Evolutionary conservation across 2,329 filamentous ascomycete genomes (phyloP).

Genomic region (Nothomitra cinnamomea): DNA sequence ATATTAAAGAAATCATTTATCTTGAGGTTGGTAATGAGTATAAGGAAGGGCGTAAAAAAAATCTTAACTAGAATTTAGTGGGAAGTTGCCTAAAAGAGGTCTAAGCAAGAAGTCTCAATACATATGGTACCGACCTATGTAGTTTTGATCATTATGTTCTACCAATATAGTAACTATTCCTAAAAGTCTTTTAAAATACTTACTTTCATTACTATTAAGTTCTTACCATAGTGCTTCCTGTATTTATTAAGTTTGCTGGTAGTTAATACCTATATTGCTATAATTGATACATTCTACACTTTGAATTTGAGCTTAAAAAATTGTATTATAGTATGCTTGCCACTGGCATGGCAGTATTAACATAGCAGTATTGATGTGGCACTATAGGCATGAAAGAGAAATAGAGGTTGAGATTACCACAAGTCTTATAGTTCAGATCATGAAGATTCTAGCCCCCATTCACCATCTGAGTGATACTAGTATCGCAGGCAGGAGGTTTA

Average conservation of each 20-base stretch:
- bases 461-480: too few relatives aligned
- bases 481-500: too few relatives aligned
- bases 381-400: too few relatives aligned
- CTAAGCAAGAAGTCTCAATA: not conserved
- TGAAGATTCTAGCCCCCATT: too few relatives aligned
- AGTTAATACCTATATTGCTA: too few relatives aligned
- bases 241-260: not conserved
- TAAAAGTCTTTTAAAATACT: not conserved
- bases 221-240: not conserved
- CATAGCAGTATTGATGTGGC: too few relatives aligned
- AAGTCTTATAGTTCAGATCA: too few relatives aligned
- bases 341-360: too few relatives aligned
- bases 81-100: too few relatives aligned
- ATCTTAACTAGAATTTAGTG: too few relatives aligned
- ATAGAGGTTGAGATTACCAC: too few relatives aligned
- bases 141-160: not conserved
- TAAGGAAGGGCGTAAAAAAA: not conserved
- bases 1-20: not conserved
- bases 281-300: not conserved
- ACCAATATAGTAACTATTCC: not conserved
- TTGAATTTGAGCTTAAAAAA: not conserved
- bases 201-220: not conserved
- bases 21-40: not conserved
- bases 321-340: too few relatives aligned
- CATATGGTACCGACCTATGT: not conserved